Evolutionary conservation across 495 filamentous ascomycete species (phyloP).

Genomic region (Penicillium manginii): DNA sequence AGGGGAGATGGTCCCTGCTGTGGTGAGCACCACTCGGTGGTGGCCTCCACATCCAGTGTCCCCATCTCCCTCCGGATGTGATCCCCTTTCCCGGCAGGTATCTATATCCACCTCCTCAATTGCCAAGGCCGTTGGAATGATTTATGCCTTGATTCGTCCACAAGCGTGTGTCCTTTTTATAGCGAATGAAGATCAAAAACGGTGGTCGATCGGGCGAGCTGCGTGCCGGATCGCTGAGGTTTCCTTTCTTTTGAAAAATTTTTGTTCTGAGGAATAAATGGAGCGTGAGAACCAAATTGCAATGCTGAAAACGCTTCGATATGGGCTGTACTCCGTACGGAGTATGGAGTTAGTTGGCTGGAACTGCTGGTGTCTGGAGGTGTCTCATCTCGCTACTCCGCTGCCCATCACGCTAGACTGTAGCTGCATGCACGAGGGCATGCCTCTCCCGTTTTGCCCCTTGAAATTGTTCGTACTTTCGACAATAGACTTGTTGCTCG

Average conservation of each 20-base stretch:
- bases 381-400: not conserved
- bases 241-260: not conserved
- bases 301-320: not conserved
- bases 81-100: not conserved
- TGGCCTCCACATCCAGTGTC: not conserved
- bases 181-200: slow-evolving; percentile 11
- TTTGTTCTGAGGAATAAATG: not conserved
- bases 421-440: slow-evolving; percentile 1
- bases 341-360: not conserved
- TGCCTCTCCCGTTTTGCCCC: not conserved
- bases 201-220: slow-evolving; percentile 2
- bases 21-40: not conserved
- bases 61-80: not conserved
- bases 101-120: slow-evolving; percentile 2
- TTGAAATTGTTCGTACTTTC: not conserved
- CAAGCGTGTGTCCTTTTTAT: slow-evolving; percentile 1
- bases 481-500: not conserved
- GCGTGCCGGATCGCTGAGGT: not conserved
- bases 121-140: not conserved
- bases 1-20: not conserved
- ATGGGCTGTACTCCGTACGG: not conserved
- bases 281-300: not conserved
- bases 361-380: not conserved
- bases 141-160: not conserved
- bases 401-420: not conserved